A percentile compares a stretch with the other conserved stretches of the same genome.
Conservation (phyloP, 78 protist species). For the Tieghemostelium lacteum region DNA sequence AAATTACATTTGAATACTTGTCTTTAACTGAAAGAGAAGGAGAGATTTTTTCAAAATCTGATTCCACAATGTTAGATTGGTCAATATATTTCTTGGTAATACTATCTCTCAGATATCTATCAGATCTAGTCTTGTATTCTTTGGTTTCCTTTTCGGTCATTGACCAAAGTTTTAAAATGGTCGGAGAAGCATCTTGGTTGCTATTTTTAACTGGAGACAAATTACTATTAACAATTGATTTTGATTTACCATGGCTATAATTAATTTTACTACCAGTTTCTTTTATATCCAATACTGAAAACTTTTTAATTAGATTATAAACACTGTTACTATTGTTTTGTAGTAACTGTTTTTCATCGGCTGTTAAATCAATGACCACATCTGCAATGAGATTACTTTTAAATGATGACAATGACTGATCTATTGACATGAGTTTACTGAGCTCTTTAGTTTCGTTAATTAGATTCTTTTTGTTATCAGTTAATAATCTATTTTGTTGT, state of each 20-base stretch:
- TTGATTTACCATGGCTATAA: not conserved
- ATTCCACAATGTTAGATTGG: not conserved
- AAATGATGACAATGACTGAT: too few species aligned
- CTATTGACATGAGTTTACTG: not conserved
- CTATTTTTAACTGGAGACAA: too few species aligned
- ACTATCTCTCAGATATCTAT: conserved; percentile 22
- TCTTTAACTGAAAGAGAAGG: conserved; percentile 29
- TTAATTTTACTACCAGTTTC: not conserved
- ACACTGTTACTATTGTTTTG: not conserved
- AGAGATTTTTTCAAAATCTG: not conserved
- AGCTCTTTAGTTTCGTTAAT: not conserved
- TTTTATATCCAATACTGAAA: too few species aligned
- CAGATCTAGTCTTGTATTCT: conserved; percentile 40
- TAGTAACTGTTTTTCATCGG: too few species aligned
- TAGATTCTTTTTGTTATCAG: not conserved
- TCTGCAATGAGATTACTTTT: not conserved
- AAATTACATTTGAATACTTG: conserved; percentile 25
- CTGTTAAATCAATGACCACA: too few species aligned
- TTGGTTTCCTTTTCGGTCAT: conserved; percentile 22
- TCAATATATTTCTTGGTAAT: conserved; percentile 26
- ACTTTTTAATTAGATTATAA: too few species aligned
- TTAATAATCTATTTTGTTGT: not conserved
- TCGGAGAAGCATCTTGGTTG: not conserved
- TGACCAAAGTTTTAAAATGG: conserved; percentile 37
- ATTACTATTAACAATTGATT: too few species aligned